Conservation (phyloP, 2,329 filamentous ascomycete genomes). For the Trichoderma atroviride region DNA sequence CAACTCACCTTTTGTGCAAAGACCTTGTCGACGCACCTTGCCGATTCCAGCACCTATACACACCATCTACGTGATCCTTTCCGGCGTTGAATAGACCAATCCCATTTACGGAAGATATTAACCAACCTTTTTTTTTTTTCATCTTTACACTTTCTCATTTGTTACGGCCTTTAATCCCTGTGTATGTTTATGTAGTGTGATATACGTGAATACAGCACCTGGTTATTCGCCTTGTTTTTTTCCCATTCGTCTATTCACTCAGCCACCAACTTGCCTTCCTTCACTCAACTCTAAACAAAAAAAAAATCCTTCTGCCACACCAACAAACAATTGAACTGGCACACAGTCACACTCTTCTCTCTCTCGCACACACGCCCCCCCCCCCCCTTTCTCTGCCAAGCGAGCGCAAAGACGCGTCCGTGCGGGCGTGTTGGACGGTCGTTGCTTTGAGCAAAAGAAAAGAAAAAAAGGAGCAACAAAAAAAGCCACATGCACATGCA, state of each 20-base stretch:
- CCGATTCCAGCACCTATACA: background rate
- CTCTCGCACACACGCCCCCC: background rate
- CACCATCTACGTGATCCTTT: background rate
- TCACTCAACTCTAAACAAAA: background rate
- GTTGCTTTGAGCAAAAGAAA: background rate
- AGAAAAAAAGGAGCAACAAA: background rate
- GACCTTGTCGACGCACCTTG: background rate
- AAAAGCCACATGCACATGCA: background rate
- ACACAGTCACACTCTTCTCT: background rate
- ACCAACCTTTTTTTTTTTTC: background rate
- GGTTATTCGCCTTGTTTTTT: background rate
- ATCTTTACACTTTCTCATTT: background rate
- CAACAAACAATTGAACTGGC: background rate
- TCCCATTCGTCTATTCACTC: background rate
- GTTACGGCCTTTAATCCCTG: background rate
- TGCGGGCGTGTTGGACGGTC: background rate
- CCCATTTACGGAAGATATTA: background rate
- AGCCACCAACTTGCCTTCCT: background rate
- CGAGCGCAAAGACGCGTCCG: background rate
- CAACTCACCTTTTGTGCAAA: background rate
- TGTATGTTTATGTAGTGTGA: background rate
- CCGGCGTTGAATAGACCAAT: background rate
- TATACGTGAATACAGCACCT: background rate
- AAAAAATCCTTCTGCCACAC: background rate
- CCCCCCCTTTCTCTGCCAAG: background rate